Evolutionary conservation across 441 rosid genomes (phyloP).

Genomic region (Adansonia rubrostipa): DNA sequence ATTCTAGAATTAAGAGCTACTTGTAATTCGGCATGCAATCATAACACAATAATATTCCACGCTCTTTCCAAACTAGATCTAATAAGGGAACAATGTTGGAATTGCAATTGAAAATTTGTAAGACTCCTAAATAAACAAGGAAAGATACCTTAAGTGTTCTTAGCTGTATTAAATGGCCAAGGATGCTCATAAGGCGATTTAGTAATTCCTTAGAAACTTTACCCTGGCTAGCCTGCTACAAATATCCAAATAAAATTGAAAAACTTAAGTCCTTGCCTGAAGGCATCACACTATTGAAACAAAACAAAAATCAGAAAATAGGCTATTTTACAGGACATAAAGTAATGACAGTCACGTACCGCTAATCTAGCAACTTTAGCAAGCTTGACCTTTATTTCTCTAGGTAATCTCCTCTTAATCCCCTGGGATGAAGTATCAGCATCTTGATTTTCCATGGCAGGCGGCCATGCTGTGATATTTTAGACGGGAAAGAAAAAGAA

Average conservation of each 20-base stretch:
- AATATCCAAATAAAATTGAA: slow-evolving; percentile 25
- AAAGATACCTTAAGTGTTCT: slow-evolving; percentile 85
- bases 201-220: slow-evolving; percentile 80
- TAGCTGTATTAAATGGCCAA: slow-evolving; percentile 93
- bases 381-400: slow-evolving; percentile 85
- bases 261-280: slow-evolving; percentile 23
- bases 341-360: slow-evolving; percentile 46
- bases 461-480: slow-evolving; percentile 79
- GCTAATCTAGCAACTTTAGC: slow-evolving; percentile 95
- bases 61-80: background rate
- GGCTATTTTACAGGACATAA: slow-evolving; percentile 14
- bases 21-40: slow-evolving; percentile 10
- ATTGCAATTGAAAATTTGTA: background rate
- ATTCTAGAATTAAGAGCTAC: background rate
- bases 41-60: slow-evolving; percentile 7
- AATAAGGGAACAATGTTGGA: slow-evolving; percentile 6
- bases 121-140: background rate
- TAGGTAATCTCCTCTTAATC: slow-evolving; percentile 93
- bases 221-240: slow-evolving; percentile 90
- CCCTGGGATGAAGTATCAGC: slow-evolving; percentile 73
- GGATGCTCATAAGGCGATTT: slow-evolving; percentile 87
- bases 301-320: background rate
- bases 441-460: slow-evolving; percentile 78
- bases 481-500: slow-evolving; percentile 18
- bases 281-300: slow-evolving; percentile 19